Evolutionary conservation across 1,284 basidiomycete species (phyloP).

Genomic region (Inonotus hispidus): DNA sequence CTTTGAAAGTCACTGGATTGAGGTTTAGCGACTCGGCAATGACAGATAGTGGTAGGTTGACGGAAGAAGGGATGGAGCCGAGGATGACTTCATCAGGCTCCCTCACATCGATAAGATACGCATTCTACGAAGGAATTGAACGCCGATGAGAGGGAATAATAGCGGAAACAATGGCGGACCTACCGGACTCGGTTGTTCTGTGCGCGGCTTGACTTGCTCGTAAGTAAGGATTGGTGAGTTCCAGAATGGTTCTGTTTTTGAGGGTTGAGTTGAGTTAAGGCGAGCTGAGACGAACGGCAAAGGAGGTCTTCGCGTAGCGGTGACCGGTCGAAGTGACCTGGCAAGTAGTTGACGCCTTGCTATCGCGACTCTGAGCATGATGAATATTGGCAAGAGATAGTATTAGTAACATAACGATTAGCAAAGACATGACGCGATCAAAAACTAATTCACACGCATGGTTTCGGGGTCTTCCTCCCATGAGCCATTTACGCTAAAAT

Average conservation of each 20-base stretch:
- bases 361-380: conserved; percentile 11
- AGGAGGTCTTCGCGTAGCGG: not conserved
- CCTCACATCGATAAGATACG: conserved; percentile 88
- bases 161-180: conserved; percentile 24
- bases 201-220: conserved; percentile 79
- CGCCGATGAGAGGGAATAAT: not conserved
- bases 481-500: not conserved
- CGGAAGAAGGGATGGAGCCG: conserved; percentile 92
- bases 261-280: conserved; percentile 23
- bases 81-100: conserved; percentile 92
- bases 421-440: not conserved
- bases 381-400: not conserved
- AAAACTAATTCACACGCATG: not conserved
- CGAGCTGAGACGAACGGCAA: not conserved
- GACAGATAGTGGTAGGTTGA: conserved; percentile 86
- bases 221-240: conserved; percentile 68
- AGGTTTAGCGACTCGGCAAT: conserved; percentile 70
- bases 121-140: conserved; percentile 44
- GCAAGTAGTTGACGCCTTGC: conserved; percentile 1
- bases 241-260: conserved; percentile 52
- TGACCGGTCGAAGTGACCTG: not conserved
- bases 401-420: not conserved
- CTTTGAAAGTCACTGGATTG: conserved; percentile 53
- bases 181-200: conserved; percentile 76
- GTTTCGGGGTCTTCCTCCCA: conserved; percentile 1